These are phyloP conservation scores for Aspergillus melleus DNA, from an alignment of 2,329 filamentous ascomycete genomes.

Conservation along the genomic window DNA sequence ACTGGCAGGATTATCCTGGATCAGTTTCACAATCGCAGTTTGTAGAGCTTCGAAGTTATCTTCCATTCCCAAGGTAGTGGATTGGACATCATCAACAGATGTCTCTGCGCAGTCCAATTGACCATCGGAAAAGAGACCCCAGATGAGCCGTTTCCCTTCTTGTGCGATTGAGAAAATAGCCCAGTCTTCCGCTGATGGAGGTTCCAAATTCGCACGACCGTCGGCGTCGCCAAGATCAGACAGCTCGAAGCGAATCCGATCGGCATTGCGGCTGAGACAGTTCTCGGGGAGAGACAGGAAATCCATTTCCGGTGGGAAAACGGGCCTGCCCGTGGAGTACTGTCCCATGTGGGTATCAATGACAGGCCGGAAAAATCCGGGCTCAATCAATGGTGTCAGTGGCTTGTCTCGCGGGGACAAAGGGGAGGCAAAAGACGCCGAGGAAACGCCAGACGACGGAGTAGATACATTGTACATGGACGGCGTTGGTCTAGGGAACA, in stretches of 20 bases:
- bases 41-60: conserved; percentile 80
- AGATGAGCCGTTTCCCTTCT: conserved; percentile 68
- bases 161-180: conserved; percentile 75
- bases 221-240: conserved; percentile 39
- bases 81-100: conserved; percentile 45
- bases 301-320: conserved; percentile 34
- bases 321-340: conserved; percentile 24
- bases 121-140: conserved; percentile 64
- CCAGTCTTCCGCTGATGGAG: conserved; percentile 83
- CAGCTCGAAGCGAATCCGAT: conserved; percentile 43
- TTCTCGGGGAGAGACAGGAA: conserved; percentile 27
- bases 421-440: conserved; percentile 18
- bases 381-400: conserved; percentile 23
- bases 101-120: conserved; percentile 63
- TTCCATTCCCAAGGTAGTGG: conserved; percentile 58
- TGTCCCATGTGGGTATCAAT: conserved; percentile 26
- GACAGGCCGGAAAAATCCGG: conserved; percentile 35
- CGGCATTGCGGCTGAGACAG: conserved; percentile 33
- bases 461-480: conserved; percentile 29
- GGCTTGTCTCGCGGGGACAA: conserved; percentile 23
- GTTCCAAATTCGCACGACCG: conserved; percentile 60
- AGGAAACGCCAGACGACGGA: conserved; percentile 25
- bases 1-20: conserved; percentile 79
- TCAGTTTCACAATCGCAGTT: conserved; percentile 75
- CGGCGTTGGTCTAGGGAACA: conserved; percentile 62